Evolutionary conservation across 441 rosid genomes (phyloP), one percentile per base, ranked within the genome.

Genomic region (Syzygium syzygioides): DNA sequence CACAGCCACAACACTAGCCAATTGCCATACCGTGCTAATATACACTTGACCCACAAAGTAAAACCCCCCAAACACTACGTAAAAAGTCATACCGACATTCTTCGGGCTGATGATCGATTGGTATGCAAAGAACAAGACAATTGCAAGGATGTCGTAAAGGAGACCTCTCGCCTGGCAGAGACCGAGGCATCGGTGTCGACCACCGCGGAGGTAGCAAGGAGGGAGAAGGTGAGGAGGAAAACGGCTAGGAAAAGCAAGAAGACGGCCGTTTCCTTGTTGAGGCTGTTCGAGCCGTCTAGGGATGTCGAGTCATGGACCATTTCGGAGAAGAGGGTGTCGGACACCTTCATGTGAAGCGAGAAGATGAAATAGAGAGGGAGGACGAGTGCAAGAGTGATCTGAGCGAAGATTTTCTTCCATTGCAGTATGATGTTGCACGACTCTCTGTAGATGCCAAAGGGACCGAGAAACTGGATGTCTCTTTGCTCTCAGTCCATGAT

Each of bases 161-260:
- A 83, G 64, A 85, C 54, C 20, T 85, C 87, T 15, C 87, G 55
- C 20, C 32, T 59, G 1, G 87, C 80, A 79, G 64, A 85, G 64
- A 2, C 54, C 83, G 14, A 85, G 59, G 85, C 85, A 52, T 80
- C 48, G 59, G 89, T 83, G 86, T 87, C 57, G 86, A 87, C 89
- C 54, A 80, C 79, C 26, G 86, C 79, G 41, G 86, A 28, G 6
- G 89, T 87, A 15, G 89, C 56, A 23, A 87, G 59, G 79, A 80
- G 89, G 79, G 86, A 87, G 86, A 87, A 86, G 89, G 48, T 66
- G 50, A 56, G 86, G 86, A 79, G 50, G 89, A 80, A 83, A 45
- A 60, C 56, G 7, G 86, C 89, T 14, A 80, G 34, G 89, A 87
- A 80, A 62, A 87, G 89, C 53, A 88, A 48, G 62, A 50, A 88